Base-by-base conservation (phyloP, 2,329 filamentous ascomycete species). In the Alternaria viburni region DNA sequence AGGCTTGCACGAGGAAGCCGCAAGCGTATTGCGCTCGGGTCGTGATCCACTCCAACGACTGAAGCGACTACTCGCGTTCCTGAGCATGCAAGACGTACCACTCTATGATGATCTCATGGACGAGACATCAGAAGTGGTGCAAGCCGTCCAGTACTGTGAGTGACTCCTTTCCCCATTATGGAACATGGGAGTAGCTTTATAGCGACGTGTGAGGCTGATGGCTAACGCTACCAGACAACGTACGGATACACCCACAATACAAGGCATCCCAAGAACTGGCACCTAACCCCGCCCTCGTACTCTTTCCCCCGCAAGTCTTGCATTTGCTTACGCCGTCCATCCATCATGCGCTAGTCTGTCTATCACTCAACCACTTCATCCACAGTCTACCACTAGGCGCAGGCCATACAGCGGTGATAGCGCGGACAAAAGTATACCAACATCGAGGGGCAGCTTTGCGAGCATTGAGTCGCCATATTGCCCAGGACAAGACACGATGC, bases 71-170 rank as follows among this genome's bases (percentile, higher is more conserved):
- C 30, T 76, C 8, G 44, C 54, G 25, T 32, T 65, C 6, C 68
- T 77, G 65, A 57, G 66, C 8, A 19, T 50, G 28, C 58, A 74
- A 7, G 64, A 75, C 15, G 21, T 77, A 6, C 74, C 74, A 3
- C 52, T 28, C 5, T 77, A 75, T 41, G 47, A 65, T 6, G 57
- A 69, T 52, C 50, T 77, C n/a, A 56, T 51, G 1, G 70, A 65
- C 43, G 74, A 77, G 8, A 74, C 73, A 1, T 69, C 57, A 7
- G 75, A 76, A 10, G 67, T 77, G 5, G 71, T 78, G 2, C 74
- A 77, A 52, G 71, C 76, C 1, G 72, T 77, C 11, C 62, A 76
- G 6, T 78, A 77, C 52, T 77, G 76, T 75, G 66, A 46, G 74
- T 57, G 12, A 23, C 8, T 19, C 5, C 15, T 19, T 9, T 9